Evolutionary conservation across 805 yeast species (phyloP).

Genomic region (Hanseniaspora meyeri): DNA sequence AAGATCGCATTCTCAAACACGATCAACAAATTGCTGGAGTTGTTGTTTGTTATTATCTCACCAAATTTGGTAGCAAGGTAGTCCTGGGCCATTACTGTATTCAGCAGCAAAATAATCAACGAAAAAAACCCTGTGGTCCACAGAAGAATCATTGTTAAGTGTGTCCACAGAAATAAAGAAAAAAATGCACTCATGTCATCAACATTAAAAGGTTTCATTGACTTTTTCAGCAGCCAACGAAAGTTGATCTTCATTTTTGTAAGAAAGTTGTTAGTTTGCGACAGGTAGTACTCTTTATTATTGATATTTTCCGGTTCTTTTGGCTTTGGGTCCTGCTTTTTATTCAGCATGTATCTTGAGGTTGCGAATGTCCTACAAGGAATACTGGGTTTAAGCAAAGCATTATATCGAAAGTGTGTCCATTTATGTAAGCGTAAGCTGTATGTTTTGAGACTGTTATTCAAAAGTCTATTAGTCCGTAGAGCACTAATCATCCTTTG

Average conservation of each 20-base stretch:
- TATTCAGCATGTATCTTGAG: not conserved
- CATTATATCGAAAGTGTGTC: not conserved
- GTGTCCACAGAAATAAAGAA: slow-evolving; percentile 86
- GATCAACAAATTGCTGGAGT: slow-evolving; percentile 61
- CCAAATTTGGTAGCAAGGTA: slow-evolving; percentile 73
- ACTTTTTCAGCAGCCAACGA: slow-evolving; percentile 65
- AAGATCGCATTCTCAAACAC: slow-evolving; percentile 88
- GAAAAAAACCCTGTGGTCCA: slow-evolving; percentile 93
- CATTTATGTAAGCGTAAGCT: not conserved
- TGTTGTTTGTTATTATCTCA: slow-evolving; percentile 61
- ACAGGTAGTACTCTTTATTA: slow-evolving; percentile 33
- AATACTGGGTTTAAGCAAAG: not conserved
- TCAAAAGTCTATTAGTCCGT: not conserved
- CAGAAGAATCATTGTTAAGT: slow-evolving; percentile 59
- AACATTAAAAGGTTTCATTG: slow-evolving; percentile 74
- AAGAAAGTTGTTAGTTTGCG: slow-evolving; percentile 31
- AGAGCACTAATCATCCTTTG: not conserved
- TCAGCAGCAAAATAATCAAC: slow-evolving; percentile 57
- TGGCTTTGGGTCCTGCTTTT: not conserved
- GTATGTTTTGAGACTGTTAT: not conserved
- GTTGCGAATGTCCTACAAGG: not conserved
- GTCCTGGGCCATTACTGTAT: slow-evolving; percentile 49
- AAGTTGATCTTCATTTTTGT: slow-evolving; percentile 37
- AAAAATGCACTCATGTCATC: slow-evolving; percentile 85
- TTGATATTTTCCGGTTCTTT: not conserved